Base-by-base conservation (phyloP, 2,329 filamentous ascomycete species). In the Parastagonospora avenae region DNA sequence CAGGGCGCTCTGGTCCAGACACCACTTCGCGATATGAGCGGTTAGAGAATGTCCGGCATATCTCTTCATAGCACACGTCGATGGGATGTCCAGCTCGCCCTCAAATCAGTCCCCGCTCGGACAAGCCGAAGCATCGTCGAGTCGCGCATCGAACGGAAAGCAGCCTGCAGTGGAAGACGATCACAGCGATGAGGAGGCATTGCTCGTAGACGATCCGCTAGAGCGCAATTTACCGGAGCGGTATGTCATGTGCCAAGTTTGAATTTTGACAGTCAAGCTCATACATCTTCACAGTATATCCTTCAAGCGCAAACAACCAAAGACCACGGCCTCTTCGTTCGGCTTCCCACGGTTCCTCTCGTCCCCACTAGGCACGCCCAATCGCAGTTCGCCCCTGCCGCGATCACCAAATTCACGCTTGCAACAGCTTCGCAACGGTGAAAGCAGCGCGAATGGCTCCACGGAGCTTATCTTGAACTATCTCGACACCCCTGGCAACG, bases 301-400 rank as follows among this genome's bases (percentile, higher is more conserved):
- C 30, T 91, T 91, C 76, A 91, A 90, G 77, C 85, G 88, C 66
- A 87, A 84, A 57, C 81, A 84, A 57, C 81, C 84, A 60, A 87
- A 80, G 54, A 60, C 67, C 76, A 46, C 75, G 10, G 48, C 61
- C 14, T 57, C 68, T 3, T 70, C 74, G 27, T 73, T 79, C 58
- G 70, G 73, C 41, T 67, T 80, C 49, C 73, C 74, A 42, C 65
- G 75, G 48, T 78, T 80, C 65, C 69, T 81, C 55, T 69, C 75
- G 45, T 74, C 75, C 4, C 72, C 73, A 8, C 65, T 75, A 51
- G 62, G 61, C 12, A 52, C 52, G 33, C 59, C 51, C 42, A 67
- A 60, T 54, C 64, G 57, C 54, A 50, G 58, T 59, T 72, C 63
- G 35, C 66, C 70, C 53, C 28, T 67, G 52, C 58, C 66, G 46